Percentiles rank a stretch among this genome's conserved stretches.
phyloP scores from a whole-genome alignment of 2,329 filamentous ascomycete species.

The Fusarium xylarioides region DNA sequence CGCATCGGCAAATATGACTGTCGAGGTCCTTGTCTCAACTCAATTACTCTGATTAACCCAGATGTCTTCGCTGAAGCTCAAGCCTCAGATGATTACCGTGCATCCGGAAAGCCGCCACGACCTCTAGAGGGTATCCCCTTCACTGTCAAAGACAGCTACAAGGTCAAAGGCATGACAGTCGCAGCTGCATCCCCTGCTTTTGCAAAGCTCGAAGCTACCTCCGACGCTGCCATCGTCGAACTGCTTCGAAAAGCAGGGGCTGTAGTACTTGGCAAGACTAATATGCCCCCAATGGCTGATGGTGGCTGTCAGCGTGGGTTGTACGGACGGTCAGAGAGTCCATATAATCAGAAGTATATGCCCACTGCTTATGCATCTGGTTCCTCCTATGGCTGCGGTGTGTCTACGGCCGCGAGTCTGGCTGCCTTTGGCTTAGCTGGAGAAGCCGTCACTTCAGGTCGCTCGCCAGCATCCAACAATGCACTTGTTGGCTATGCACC shows the following conservation, averaged over 20 bases:
- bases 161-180: conserved; percentile 61
- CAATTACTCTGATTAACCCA: conserved; percentile 41
- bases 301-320: conserved; percentile 66
- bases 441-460: conserved; percentile 65
- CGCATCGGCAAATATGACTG: conserved; percentile 42
- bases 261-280: conserved; percentile 58
- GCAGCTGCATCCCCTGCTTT: conserved; percentile 65
- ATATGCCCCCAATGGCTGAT: conserved; percentile 66
- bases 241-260: conserved; percentile 52
- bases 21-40: conserved; percentile 39
- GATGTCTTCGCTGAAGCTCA: conserved; percentile 42
- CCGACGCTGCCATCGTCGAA: conserved; percentile 61
- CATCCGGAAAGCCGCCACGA: conserved; percentile 24
- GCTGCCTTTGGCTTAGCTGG: conserved; percentile 62
- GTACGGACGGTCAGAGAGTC: conserved; percentile 65
- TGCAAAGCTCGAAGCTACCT: conserved; percentile 55
- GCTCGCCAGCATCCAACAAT: conserved; percentile 66
- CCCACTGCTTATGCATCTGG: conserved; percentile 65
- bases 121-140: conserved; percentile 64
- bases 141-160: conserved; percentile 67
- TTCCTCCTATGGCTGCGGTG: conserved; percentile 65
- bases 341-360: conserved; percentile 63
- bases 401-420: conserved; percentile 59
- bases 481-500: conserved; percentile 65
- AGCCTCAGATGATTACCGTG: conserved; percentile 42